Base-by-base conservation (phyloP, 345 rosid genomes). In the Lepidium sativum region DNA sequence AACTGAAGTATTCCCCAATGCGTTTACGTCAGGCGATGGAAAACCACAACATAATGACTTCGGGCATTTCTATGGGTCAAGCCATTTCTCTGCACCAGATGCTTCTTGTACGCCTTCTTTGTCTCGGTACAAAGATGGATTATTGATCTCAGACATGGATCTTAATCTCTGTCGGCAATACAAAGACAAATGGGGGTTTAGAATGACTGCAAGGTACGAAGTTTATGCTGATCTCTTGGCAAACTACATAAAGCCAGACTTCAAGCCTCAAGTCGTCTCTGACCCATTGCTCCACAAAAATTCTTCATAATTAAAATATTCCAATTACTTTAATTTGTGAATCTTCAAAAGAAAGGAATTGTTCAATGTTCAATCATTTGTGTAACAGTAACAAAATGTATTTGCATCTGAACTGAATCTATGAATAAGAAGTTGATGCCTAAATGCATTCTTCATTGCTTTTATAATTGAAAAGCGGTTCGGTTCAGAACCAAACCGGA, bases 171-270 rank as follows among this genome's bases (percentile, higher is more conserved):
- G 97, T 41, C 67, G 97, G 76, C 97, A 94, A 66, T 75, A 79
- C 74, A 94, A 90, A 72, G 99, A 94, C 77, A 90, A 84, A 73
- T 94, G 97, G 99, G 92, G 99, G 10, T 88, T 94, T 71, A 73
- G 84, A 50, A 86, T 86, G 97, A 89, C 90, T 70, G 86, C 97
- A 9, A 79, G 95, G 27, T 94, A 94, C 0, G 92, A 88, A 42
- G 38, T 83, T 20, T 88, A 90, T 60, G 85, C 86, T 0, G 86
- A 84, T 50, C 25, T 85, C 65, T 79, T 94, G 9, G 76, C 69
- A 7, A 59, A 31, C 20, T 94, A 94, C 42, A 18, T 83, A 70
- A 85, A 81, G 72, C 91, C 92, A 8, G 88, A 85, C 48, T 94
- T 83, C 42, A 79, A 83, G 67, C 88, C 95, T 44, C 91, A 85